These are phyloP conservation scores for Lachancea thermotolerans DNA, from an alignment of 805 yeast genomes.

Conservation along the genomic window DNA sequence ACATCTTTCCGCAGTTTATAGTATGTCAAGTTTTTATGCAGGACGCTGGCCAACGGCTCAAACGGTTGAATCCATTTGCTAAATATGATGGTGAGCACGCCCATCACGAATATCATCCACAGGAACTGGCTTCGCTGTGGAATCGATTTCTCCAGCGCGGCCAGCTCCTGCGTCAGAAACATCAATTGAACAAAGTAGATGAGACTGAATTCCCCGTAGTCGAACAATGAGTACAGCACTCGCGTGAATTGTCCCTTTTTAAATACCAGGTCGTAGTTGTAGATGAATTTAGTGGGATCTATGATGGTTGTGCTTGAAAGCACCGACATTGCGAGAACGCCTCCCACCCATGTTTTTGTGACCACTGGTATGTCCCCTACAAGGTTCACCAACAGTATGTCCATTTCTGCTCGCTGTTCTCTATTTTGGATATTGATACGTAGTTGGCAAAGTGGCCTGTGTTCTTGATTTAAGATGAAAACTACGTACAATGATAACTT, in stretches of 20 bases:
- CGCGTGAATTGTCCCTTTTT: conserved; percentile 34
- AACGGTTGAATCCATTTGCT: conserved; percentile 23
- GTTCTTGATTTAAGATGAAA: neutral
- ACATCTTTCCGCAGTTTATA: conserved; percentile 19
- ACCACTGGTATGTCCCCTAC: conserved; percentile 34
- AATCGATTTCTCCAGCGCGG: conserved; percentile 25
- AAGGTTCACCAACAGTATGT: conserved; percentile 23
- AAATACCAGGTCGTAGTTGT: conserved; percentile 35
- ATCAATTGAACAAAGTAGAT: conserved; percentile 18
- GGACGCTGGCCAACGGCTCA: conserved; percentile 21
- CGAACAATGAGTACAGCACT: conserved; percentile 34
- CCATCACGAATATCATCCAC: conserved; percentile 21
- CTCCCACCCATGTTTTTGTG: conserved; percentile 34
- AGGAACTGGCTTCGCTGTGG: conserved; percentile 19
- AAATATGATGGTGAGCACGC: conserved; percentile 16
- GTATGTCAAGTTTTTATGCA: conserved; percentile 26
- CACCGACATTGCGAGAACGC: conserved; percentile 32
- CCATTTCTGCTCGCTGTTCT: conserved; percentile 16
- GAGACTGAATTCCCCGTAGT: conserved; percentile 33
- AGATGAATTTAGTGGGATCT: conserved; percentile 29
- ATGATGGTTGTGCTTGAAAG: conserved; percentile 32
- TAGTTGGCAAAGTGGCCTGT: neutral
- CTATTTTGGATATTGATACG: neutral
- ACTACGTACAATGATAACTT: too few relatives aligned
- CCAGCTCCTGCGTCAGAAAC: conserved; percentile 18